Evolutionary conservation across 305 asterid species (phyloP), one percentile per base, ranked within the genome.

Genomic region (Ajuga reptans): DNA sequence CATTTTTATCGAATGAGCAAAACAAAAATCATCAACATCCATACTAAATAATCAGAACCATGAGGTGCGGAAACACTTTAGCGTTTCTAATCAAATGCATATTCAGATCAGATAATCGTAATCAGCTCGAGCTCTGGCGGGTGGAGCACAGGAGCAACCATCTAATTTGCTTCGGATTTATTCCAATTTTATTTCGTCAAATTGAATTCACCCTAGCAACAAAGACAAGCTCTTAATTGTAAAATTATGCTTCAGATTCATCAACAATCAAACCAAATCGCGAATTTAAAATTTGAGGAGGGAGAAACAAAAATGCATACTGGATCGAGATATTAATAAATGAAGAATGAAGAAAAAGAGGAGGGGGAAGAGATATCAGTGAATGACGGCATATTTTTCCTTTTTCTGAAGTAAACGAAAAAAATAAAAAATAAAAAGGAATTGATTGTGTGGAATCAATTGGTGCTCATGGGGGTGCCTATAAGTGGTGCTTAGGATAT

Each of bases 121-220:
- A 83, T 91, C 97, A 65, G 97, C 97, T 83, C 96, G 90, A 85
- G 96, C 97, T 84, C 96, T 83, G 66, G 91, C 93, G 80, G 97
- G 96, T 79, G 91, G 86, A 82, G 90, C 96, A 62, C 95, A 78
- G 91, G 86, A 82, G 90, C 96, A 62, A 96, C 95, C 97, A 91
- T 91, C 81, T 68, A 82, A 78, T 78, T 69, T 66, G 72, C 78
- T 79, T 77, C 64, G 42, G 21, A 60, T 41, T 69, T 64, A 72
- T 68, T 56, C 24, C 74, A 39, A 64, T 71, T 45, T 68, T 53
- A 42, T 27, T 49, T 55, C 64, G 74, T 58, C 66, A 47, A 74
- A 59, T 64, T 69, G 68, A 82, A 74, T 2, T 21, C 27, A 21
- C 77, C 84, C 82, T 77, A 80, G 72, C 82, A 72, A 24, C 75